Conservation (phyloP, 495 filamentous ascomycete genomes). For the Immersiella caudata region DNA sequence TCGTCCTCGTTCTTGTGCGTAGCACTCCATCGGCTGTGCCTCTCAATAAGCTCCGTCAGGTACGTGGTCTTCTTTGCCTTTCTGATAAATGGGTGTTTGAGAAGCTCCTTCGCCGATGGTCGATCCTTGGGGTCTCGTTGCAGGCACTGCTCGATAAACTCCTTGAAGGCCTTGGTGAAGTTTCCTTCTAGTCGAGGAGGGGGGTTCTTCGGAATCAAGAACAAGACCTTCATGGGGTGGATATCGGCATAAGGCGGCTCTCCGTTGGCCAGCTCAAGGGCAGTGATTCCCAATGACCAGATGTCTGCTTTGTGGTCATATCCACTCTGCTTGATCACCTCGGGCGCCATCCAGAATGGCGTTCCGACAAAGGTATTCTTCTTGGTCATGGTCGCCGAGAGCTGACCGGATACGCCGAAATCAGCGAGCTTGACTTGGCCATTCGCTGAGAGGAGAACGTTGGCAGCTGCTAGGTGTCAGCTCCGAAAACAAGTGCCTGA, state of each 20-base stretch:
- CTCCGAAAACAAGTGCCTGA: not conserved
- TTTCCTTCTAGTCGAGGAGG: slow-evolving; percentile 81
- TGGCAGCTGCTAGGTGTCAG: slow-evolving; percentile 65
- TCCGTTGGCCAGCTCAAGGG: slow-evolving; percentile 87
- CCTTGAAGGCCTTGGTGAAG: slow-evolving; percentile 89
- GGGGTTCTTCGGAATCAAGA: slow-evolving; percentile 93
- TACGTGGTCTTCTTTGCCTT: slow-evolving; percentile 88
- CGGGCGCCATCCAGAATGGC: slow-evolving; percentile 99
- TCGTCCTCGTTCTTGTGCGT: slow-evolving; percentile 69
- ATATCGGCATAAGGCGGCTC: slow-evolving; percentile 97
- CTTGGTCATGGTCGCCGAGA: slow-evolving; percentile 99
- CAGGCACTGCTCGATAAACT: slow-evolving; percentile 87
- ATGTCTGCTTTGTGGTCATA: slow-evolving; percentile 99
- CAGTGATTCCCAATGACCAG: slow-evolving; percentile 98
- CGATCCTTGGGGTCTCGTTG: slow-evolving; percentile 85
- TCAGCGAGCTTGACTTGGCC: slow-evolving; percentile 97
- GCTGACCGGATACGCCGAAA: slow-evolving; percentile 94
- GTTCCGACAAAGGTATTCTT: slow-evolving; percentile 99
- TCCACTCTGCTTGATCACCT: slow-evolving; percentile 97
- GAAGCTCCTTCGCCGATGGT: slow-evolving; percentile 82
- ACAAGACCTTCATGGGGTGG: slow-evolving; percentile 98
- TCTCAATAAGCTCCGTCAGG: slow-evolving; percentile 89
- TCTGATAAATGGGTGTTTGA: slow-evolving; percentile 87
- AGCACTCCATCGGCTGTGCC: slow-evolving; percentile 82
- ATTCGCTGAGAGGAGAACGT: slow-evolving; percentile 80